A percentile compares a stretch with the other conserved stretches of the same genome.
Evolutionary conservation across 768 basidiomycete species (phyloP).

Genomic region (Cantharellus anzutake): DNA sequence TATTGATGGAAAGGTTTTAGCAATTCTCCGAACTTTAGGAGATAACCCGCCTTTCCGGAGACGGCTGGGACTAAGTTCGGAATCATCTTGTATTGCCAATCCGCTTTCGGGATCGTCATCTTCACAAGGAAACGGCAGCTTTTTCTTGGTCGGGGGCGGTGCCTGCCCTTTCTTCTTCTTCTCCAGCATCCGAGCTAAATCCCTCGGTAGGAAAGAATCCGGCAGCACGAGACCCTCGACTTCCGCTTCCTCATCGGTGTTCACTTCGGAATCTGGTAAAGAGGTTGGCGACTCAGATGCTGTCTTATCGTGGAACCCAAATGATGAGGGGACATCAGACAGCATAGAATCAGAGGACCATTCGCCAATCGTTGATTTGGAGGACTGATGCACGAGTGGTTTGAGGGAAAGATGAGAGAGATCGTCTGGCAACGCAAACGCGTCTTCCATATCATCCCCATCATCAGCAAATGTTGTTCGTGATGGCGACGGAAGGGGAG

Average conservation of each 20-base stretch:
- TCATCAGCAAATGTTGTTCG: constrained; percentile 16
- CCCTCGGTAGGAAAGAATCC: constrained; percentile 38
- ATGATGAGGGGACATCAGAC: constrained; percentile 68
- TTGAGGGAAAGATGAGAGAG: constrained; percentile 68
- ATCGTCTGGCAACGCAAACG: constrained; percentile 60
- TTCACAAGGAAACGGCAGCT: constrained; percentile 22
- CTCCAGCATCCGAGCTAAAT: constrained; percentile 32
- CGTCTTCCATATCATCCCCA: constrained; percentile 72
- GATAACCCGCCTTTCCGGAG: constrained; percentile 17
- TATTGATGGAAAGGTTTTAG: not conserved
- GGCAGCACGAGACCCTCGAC: constrained; percentile 72
- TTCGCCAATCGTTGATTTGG: constrained; percentile 50
- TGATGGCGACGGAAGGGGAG: constrained; percentile 19
- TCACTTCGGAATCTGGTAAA: constrained; percentile 43
- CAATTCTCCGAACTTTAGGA: not conserved
- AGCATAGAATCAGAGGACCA: constrained; percentile 52
- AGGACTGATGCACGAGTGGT: constrained; percentile 57
- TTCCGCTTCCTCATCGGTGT: constrained; percentile 47
- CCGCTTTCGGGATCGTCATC: constrained; percentile 81
- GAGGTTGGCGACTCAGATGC: constrained; percentile 40
- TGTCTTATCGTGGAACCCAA: constrained; percentile 47
- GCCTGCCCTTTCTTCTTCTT: constrained; percentile 36
- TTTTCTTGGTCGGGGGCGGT: constrained; percentile 21
- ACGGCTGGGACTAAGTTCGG: constrained; percentile 63
- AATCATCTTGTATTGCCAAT: constrained; percentile 65